Conservation (phyloP, 2,329 filamentous ascomycete species). For the Talaromyces piceae region DNA sequence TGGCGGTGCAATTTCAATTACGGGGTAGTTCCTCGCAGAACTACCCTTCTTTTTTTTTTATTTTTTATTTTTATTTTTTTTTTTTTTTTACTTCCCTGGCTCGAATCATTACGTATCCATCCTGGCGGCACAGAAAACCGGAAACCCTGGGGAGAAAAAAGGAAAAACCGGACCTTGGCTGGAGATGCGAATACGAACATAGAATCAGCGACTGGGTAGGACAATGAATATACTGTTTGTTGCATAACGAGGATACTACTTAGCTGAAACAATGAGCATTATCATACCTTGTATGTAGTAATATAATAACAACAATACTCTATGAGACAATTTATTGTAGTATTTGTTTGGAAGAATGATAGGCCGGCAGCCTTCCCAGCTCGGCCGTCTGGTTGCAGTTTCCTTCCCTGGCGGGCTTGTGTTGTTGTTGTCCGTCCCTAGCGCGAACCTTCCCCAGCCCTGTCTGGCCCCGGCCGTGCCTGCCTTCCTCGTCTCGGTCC, state of each 20-base stretch:
- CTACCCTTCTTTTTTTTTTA: too few relatives aligned
- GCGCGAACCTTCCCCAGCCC: conserved; percentile 12
- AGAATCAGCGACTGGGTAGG: too few relatives aligned
- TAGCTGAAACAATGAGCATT: background rate
- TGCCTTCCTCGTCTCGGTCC: background rate
- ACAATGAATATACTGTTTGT: too few relatives aligned
- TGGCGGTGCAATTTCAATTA: background rate
- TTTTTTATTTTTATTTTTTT: too few relatives aligned
- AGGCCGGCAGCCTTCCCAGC: background rate
- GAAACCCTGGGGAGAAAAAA: too few relatives aligned
- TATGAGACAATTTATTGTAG: background rate
- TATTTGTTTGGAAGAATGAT: background rate
- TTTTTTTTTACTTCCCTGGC: too few relatives aligned
- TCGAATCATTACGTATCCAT: too few relatives aligned
- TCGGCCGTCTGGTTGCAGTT: background rate
- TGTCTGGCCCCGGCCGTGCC: background rate
- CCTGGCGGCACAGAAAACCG: background rate
- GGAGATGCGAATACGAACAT: too few relatives aligned
- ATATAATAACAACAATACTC: background rate
- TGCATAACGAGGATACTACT: background rate
- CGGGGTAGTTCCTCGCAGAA: too few relatives aligned
- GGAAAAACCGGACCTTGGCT: background rate
- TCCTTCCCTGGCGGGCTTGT: too few relatives aligned
- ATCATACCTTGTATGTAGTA: background rate
- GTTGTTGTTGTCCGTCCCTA: conserved; percentile 5